phyloP scores from a whole-genome alignment of 2,329 filamentous ascomycete species.

The Cordyceps fumosorosea region DNA sequence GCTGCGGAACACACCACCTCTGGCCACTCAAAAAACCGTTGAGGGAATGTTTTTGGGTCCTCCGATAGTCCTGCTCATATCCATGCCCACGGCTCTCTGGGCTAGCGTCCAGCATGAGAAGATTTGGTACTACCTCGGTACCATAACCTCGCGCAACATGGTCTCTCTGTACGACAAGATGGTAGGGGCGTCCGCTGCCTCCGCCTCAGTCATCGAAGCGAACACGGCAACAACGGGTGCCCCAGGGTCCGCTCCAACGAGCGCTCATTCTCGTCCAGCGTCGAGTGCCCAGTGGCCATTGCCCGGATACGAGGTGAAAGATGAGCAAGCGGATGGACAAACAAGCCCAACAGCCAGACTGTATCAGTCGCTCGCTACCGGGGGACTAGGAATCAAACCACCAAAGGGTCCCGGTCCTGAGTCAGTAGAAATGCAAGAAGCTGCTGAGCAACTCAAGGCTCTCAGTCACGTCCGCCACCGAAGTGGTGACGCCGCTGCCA shows the following conservation, averaged over 20 bases:
- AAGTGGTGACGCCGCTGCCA: constrained; percentile 35
- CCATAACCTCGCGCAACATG: constrained; percentile 62
- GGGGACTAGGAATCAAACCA: constrained; percentile 20
- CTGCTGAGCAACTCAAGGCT: constrained; percentile 60
- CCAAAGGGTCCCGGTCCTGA: constrained; percentile 39
- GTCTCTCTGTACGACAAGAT: constrained; percentile 56
- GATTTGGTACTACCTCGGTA: constrained; percentile 59
- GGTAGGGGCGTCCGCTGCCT: constrained; percentile 31
- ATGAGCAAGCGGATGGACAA: background rate
- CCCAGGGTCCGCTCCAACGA: background rate
- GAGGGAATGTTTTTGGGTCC: constrained; percentile 64
- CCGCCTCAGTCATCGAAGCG: background rate
- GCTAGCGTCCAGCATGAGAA: constrained; percentile 60
- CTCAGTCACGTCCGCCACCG: constrained; percentile 55
- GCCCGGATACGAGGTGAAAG: background rate
- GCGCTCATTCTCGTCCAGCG: background rate
- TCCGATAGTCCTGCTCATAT: constrained; percentile 59
- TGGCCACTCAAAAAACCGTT: constrained; percentile 53
- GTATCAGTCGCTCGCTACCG: constrained; percentile 5
- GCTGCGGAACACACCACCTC: constrained; percentile 51
- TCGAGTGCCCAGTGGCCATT: background rate
- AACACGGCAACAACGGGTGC: background rate
- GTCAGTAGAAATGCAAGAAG: constrained; percentile 62
- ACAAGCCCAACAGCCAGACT: constrained; percentile 22
- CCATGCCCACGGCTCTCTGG: constrained; percentile 59